Percentiles rank a stretch among this genome's conserved stretches.
phyloP scores from a whole-genome alignment of 2,329 filamentous ascomycete species.

The Geosmithia putterillii region DNA sequence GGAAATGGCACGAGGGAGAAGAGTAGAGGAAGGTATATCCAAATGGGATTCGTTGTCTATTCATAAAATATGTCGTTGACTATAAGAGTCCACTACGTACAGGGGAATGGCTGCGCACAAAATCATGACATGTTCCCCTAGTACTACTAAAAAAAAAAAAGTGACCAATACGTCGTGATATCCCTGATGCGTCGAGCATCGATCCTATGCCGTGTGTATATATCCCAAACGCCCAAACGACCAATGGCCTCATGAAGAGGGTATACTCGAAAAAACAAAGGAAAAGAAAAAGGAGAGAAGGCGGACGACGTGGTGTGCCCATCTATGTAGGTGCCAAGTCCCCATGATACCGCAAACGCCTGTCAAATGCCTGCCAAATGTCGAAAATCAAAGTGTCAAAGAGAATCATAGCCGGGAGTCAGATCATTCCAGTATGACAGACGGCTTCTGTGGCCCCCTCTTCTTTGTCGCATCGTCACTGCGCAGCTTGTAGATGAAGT shows the following conservation, averaged over 20 bases:
- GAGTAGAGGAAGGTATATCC: too few relatives aligned
- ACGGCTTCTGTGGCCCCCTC: conserved; percentile 11
- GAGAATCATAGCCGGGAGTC: not conserved
- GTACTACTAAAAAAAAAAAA: not conserved
- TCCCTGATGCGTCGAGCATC: not conserved
- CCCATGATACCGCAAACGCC: not conserved
- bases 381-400: not conserved
- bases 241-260: not conserved
- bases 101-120: too few relatives aligned
- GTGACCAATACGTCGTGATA: not conserved
- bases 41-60: too few relatives aligned
- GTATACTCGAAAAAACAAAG: too few relatives aligned
- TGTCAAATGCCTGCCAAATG: too few relatives aligned
- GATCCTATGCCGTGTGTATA: not conserved
- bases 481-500: conserved; percentile 59
- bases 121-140: not conserved
- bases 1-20: too few relatives aligned
- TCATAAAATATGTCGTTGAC: too few relatives aligned
- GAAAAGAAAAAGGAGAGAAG: not conserved
- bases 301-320: not conserved
- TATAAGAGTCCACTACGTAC: too few relatives aligned
- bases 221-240: not conserved
- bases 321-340: too few relatives aligned
- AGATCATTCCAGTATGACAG: conserved; percentile 4
- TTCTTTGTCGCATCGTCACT: conserved; percentile 16